phyloP scores from a whole-genome alignment of 2,329 filamentous ascomycete genomes.

The Tolypocladium tundrense region DNA sequence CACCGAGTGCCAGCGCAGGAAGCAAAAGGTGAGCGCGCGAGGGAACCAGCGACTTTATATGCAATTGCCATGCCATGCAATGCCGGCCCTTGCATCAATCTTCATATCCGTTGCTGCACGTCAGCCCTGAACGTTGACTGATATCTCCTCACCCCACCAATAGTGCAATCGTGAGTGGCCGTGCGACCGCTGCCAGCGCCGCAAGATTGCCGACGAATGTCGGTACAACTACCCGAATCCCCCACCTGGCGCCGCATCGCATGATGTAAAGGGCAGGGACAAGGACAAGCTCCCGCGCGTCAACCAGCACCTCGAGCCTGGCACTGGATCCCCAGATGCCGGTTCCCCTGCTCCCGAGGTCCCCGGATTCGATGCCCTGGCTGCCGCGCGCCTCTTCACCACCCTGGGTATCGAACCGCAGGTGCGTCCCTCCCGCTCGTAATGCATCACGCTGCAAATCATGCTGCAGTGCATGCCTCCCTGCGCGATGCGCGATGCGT shows the following conservation, averaged over 20 bases:
- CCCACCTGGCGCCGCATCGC: not conserved
- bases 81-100: not conserved
- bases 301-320: not conserved
- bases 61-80: not conserved
- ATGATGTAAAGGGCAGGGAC: slow-evolving; percentile 2
- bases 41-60: not conserved
- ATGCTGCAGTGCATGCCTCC: not conserved
- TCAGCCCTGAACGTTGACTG: not conserved
- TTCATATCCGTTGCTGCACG: not conserved
- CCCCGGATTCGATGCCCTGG: slow-evolving; percentile 9
- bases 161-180: slow-evolving; percentile 23
- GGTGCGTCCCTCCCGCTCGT: not conserved
- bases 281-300: not conserved
- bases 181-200: slow-evolving; percentile 20
- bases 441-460: not conserved
- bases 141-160: not conserved
- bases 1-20: slow-evolving; percentile 30
- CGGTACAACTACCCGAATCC: slow-evolving; percentile 12
- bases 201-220: slow-evolving; percentile 18
- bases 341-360: slow-evolving; percentile 1
- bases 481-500: not conserved
- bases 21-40: slow-evolving; percentile 23
- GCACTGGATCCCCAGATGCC: not conserved
- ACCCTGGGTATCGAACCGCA: slow-evolving; percentile 10
- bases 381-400: slow-evolving; percentile 11